Base-by-base conservation (phyloP, 352 stramenopile species). In the Pythium apleroticum region DNA sequence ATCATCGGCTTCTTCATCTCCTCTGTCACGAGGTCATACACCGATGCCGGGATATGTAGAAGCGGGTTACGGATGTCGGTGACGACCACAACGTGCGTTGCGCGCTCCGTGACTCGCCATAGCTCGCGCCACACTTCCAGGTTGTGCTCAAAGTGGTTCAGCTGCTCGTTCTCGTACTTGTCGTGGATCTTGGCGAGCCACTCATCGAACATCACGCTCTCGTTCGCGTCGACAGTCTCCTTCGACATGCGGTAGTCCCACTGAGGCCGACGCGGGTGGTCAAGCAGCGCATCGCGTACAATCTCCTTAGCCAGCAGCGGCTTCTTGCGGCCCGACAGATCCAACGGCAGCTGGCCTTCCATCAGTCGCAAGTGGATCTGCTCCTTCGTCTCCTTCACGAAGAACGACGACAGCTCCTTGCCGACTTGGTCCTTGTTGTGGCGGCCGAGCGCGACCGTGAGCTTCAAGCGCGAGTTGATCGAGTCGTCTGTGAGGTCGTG, bases 81-180 rank as follows among this genome's bases (percentile, higher is more conserved):
- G 57, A 95, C 78, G 10, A 93, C 71, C 14, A 95, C 84, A 20
- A 95, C 72, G 52, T 92, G 83, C 12, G 84, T 93, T 8, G 87
- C 79, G 30, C 85, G 86, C 67, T 95, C 87, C 1, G 84, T 89
- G 25, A 95, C 84, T 56, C 87, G 87, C 87, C 87, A 95, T n/a
- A 95, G 69, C 61, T 95, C 81, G 20, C 87, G 79, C 87, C 87
- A 95, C 2, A 93, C 85, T 60, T 95, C 83, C 24, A 95, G 55
- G 58, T 95, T 95, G 66, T 91, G 85, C 58, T 95, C 87, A 65
- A 93, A 95, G 56, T 91, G 81, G 62, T 93, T 95, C 50, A 95
- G 71, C 61, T 92, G 72, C 25, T 95, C 81, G 54, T 87, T 78
- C 57, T 85, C 66, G 64, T 91, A 96, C 64, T 93, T 92, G 65